These are phyloP conservation scores for Dioscorea zingiberensis DNA, from an alignment of 106 monocot genomes.

Conservation along the genomic window DNA sequence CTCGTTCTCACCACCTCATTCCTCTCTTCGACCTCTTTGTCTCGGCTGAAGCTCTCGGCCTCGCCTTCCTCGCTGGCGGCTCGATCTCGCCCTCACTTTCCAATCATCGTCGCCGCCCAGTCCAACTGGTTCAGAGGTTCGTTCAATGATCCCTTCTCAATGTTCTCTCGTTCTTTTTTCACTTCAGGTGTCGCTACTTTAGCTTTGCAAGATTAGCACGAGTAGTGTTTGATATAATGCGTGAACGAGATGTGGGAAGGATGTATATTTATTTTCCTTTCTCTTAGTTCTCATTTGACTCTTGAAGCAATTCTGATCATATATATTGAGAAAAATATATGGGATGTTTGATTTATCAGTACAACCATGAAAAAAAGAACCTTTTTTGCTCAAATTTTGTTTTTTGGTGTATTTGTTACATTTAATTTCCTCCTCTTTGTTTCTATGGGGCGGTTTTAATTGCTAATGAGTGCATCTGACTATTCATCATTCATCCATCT, in stretches of 20 bases:
- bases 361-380: no score
- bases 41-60: not conserved
- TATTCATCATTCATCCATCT: no score
- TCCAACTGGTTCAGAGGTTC: conserved; percentile 27
- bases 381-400: no score
- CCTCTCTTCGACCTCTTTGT: not conserved
- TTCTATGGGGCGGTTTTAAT: no score
- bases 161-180: not conserved
- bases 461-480: no score
- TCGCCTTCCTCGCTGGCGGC: not conserved
- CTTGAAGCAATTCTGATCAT: no score
- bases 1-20: not conserved
- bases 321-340: no score
- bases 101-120: conserved; percentile 14
- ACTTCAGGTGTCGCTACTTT: not conserved
- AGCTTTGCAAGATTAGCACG: not conserved
- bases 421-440: no score
- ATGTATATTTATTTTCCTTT: not conserved
- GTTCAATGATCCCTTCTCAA: not conserved
- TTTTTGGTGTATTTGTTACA: no score
- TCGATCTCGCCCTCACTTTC: not conserved
- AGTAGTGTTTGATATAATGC: not conserved
- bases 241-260: not conserved
- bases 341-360: no score
- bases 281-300: no score